Evolutionary conservation across 2,329 filamentous ascomycete species (phyloP).

Genomic region (Penicillium brevicompactum): DNA sequence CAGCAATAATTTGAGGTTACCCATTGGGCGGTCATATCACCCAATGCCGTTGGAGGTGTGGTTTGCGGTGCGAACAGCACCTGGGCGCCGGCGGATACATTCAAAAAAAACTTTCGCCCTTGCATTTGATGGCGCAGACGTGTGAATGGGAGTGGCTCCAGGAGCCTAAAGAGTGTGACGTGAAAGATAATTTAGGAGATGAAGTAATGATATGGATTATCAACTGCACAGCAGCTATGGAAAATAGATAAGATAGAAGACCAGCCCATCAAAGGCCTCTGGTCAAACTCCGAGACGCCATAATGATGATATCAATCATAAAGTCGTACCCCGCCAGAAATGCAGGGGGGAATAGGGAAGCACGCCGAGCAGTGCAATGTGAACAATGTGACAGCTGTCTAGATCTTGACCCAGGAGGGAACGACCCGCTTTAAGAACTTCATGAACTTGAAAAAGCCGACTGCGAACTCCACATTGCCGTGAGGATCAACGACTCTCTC

Average conservation of each 20-base stretch:
- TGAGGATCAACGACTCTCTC: slow-evolving; percentile 62
- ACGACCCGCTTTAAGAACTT: slow-evolving; percentile 59
- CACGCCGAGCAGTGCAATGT: background rate
- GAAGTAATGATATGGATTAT: background rate
- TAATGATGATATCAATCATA: slow-evolving; percentile 1
- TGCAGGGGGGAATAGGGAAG: background rate
- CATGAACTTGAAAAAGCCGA: slow-evolving; percentile 69
- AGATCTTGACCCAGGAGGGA: slow-evolving; percentile 48
- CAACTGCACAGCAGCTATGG: background rate
- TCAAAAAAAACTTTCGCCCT: too few species aligned
- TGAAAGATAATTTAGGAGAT: background rate
- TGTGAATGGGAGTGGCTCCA: too few species aligned
- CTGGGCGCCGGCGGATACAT: too few species aligned
- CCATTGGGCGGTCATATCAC: too few species aligned
- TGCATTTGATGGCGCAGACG: too few species aligned
- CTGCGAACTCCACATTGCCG: slow-evolving; percentile 63
- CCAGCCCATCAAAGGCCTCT: background rate
- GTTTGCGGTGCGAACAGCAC: too few species aligned
- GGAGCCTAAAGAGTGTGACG: too few species aligned
- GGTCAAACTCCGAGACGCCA: background rate
- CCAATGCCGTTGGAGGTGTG: too few species aligned
- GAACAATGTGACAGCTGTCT: background rate
- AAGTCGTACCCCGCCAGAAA: slow-evolving; percentile 4
- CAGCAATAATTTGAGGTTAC: too few species aligned
- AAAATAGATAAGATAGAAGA: background rate